phyloP scores from a whole-genome alignment of 1,139 yeast species.

The Diutina catenulata region DNA sequence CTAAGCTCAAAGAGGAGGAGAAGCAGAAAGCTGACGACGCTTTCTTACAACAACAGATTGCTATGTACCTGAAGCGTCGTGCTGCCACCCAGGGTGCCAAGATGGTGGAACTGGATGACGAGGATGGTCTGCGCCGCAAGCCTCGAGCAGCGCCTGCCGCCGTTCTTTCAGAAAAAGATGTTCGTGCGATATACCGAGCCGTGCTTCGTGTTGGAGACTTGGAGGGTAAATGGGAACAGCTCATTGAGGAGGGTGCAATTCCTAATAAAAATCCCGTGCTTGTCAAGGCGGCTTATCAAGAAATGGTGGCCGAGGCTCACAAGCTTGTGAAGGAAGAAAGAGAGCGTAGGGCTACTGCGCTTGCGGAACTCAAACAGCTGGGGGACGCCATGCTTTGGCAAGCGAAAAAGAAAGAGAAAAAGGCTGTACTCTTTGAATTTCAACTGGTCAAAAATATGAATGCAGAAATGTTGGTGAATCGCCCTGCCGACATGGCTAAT shows the following conservation, averaged over 20 bases:
- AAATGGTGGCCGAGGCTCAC: slow-evolving; percentile 51
- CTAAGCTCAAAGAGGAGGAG: slow-evolving; percentile 84
- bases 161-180: slow-evolving; percentile 71
- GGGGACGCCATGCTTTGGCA: slow-evolving; percentile 33
- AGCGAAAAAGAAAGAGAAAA: slow-evolving; percentile 62
- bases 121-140: slow-evolving; percentile 7
- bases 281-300: slow-evolving; percentile 65
- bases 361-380: slow-evolving; percentile 46
- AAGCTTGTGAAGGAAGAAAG: slow-evolving; percentile 59
- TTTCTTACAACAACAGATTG: slow-evolving; percentile 80
- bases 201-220: slow-evolving; percentile 77
- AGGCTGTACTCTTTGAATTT: slow-evolving; percentile 82
- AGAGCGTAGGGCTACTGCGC: slow-evolving; percentile 39
- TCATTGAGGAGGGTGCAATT: slow-evolving; percentile 82
- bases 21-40: slow-evolving; percentile 77
- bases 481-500: slow-evolving; percentile 73
- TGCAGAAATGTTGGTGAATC: slow-evolving; percentile 74
- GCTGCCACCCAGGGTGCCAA: slow-evolving; percentile 37
- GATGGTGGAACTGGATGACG: slow-evolving; percentile 10
- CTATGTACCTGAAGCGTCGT: slow-evolving; percentile 71
- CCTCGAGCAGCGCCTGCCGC: neutral
- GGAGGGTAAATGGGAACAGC: slow-evolving; percentile 70
- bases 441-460: slow-evolving; percentile 82
- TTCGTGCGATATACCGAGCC: slow-evolving; percentile 77
- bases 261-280: slow-evolving; percentile 80